A percentile compares a stretch with the other conserved stretches of the same genome.
Evolutionary conservation across 2,329 filamentous ascomycete species (phyloP).

Genomic region (Lomentospora prolificans): DNA sequence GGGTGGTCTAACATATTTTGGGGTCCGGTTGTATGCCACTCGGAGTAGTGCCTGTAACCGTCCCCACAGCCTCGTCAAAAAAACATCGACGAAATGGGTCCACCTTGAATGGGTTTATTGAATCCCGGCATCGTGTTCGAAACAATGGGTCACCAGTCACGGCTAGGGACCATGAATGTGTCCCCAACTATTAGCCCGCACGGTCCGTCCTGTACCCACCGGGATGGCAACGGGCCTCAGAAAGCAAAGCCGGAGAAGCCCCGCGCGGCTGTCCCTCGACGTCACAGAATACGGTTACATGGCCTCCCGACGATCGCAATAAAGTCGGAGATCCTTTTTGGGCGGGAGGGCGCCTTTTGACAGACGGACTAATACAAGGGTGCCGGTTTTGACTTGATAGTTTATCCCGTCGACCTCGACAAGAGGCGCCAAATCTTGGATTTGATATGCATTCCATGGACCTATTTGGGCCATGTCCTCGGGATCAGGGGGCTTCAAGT

Average conservation of each 20-base stretch:
- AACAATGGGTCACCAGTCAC: not conserved
- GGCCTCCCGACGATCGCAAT: constrained; percentile 1
- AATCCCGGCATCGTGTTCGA: too few relatives aligned
- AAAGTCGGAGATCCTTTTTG: not conserved
- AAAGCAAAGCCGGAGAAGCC: not conserved
- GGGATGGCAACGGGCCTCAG: not conserved
- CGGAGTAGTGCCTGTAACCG: too few relatives aligned
- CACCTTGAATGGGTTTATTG: too few relatives aligned
- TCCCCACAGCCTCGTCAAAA: not conserved
- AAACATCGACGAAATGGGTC: not conserved
- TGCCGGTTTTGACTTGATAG: not conserved
- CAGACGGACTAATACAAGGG: not conserved
- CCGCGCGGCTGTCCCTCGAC: not conserved
- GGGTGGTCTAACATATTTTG: too few relatives aligned
- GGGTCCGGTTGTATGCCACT: too few relatives aligned
- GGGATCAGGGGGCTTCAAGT: not conserved
- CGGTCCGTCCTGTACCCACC: not conserved
- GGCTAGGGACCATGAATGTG: too few relatives aligned
- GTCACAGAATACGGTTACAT: not conserved
- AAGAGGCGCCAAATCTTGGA: too few relatives aligned
- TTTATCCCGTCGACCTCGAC: too few relatives aligned
- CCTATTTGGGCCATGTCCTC: too few relatives aligned
- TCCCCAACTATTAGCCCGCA: not conserved
- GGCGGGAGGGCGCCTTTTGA: too few relatives aligned
- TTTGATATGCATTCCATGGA: too few relatives aligned